Evolutionary conservation across 495 filamentous ascomycete genomes (phyloP).

Genomic region (Aspergillus leporis): DNA sequence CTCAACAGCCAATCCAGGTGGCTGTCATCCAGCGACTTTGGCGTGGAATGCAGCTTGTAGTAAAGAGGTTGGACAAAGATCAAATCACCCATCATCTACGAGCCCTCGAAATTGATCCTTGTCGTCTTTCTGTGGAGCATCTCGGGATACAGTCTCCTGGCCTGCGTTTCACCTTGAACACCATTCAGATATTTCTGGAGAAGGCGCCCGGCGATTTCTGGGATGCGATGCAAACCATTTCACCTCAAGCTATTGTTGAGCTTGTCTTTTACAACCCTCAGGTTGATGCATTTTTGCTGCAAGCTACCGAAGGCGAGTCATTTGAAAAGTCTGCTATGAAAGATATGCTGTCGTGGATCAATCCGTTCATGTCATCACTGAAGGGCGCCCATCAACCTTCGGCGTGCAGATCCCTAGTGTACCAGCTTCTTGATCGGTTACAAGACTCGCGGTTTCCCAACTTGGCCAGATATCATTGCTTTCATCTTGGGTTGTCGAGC

Average conservation of each 20-base stretch:
- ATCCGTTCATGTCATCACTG: conserved; percentile 73
- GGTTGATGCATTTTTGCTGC: conserved; percentile 59
- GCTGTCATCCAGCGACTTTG: conserved; percentile 66
- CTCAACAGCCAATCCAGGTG: conserved; percentile 49
- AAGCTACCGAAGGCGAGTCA: conserved; percentile 54
- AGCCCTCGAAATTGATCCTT: conserved; percentile 76
- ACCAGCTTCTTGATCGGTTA: conserved; percentile 67
- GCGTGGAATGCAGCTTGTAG: conserved; percentile 69
- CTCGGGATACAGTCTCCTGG: conserved; percentile 60
- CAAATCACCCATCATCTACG: conserved; percentile 76
- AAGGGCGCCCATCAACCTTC: conserved; percentile 67
- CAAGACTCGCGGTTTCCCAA: conserved; percentile 52
- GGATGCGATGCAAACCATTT: conserved; percentile 79
- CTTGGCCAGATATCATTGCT: conserved; percentile 50
- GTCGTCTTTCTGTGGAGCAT: conserved; percentile 73
- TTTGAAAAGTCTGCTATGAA: conserved; percentile 56
- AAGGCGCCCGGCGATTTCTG: conserved; percentile 79
- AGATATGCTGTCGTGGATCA: conserved; percentile 70
- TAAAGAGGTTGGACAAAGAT: conserved; percentile 68
- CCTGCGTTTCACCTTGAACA: conserved; percentile 62
- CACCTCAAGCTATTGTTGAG: conserved; percentile 71
- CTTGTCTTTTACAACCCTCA: conserved; percentile 72
- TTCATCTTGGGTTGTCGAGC: conserved; percentile 48
- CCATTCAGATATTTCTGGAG: conserved; percentile 65
- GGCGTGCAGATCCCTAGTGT: conserved; percentile 67